Evolutionary conservation across 208 protist genomes (phyloP).

Genomic region (Leishmania lainsoni): DNA sequence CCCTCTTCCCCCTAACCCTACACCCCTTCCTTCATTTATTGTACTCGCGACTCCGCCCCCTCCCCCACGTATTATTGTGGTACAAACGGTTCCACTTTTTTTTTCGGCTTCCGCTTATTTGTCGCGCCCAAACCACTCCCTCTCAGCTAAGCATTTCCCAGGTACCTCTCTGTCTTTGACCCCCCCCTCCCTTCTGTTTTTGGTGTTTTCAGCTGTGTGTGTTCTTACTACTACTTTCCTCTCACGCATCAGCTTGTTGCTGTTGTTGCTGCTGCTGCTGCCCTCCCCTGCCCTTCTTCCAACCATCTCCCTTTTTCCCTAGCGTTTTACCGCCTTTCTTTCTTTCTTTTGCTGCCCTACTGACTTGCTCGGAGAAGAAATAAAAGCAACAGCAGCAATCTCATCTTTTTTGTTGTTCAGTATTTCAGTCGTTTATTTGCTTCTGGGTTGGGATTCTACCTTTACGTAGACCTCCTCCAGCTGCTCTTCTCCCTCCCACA

Average conservation of each 20-base stretch:
- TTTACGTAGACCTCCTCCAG: background rate
- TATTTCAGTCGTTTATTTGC: background rate
- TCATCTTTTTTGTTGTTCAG: background rate
- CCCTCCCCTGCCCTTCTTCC: background rate
- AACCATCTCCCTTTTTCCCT: background rate
- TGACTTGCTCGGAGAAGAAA: background rate
- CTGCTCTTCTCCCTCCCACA: background rate
- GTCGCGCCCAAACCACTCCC: background rate
- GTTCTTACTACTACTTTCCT: background rate
- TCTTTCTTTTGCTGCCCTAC: background rate
- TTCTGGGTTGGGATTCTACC: background rate
- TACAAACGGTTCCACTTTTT: background rate
- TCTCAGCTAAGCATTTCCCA: background rate
- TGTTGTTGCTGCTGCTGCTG: background rate
- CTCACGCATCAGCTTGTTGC: slow-evolving; percentile 3
- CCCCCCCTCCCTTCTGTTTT: background rate
- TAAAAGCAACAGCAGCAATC: background rate
- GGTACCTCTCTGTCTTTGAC: background rate
- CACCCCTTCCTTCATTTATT: slow-evolving; percentile 5
- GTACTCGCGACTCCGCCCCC: background rate
- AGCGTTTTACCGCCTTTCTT: background rate
- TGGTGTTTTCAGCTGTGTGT: background rate
- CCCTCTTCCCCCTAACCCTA: background rate
- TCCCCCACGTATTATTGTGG: background rate
- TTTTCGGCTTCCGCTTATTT: slow-evolving; percentile 1